Evolutionary conservation across 2,329 filamentous ascomycete genomes (phyloP).

Genomic region (Ascochyta fabae): DNA sequence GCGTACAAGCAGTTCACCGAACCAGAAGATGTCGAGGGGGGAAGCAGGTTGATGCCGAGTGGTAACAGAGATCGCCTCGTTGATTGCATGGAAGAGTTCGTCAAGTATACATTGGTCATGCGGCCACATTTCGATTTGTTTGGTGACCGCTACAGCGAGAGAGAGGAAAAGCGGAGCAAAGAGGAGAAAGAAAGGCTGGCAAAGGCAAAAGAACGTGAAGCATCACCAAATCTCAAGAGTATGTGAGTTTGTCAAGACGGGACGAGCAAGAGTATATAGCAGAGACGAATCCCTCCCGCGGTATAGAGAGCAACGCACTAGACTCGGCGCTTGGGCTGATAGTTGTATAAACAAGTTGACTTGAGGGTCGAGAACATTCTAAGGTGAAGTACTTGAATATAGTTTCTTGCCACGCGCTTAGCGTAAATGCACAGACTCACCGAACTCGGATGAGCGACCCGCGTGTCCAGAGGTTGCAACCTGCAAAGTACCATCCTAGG

Average conservation of each 20-base stretch:
- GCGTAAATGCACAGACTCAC: conserved; percentile 7
- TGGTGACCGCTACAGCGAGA: conserved; percentile 68
- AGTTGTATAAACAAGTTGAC: neutral
- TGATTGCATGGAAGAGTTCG: conserved; percentile 74
- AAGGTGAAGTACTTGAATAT: neutral
- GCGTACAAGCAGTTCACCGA: conserved; percentile 68
- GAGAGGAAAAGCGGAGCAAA: conserved; percentile 52
- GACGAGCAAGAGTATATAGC: neutral
- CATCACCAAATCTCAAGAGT: conserved; percentile 1
- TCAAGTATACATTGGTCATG: conserved; percentile 72
- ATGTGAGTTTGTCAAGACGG: neutral
- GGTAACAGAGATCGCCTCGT: conserved; percentile 66
- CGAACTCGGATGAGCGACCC: conserved; percentile 4
- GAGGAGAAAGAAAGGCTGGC: conserved; percentile 16
- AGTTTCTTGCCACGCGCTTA: conserved; percentile 6
- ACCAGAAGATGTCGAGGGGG: conserved; percentile 52
- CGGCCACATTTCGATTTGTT: conserved; percentile 66
- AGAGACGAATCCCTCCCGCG: neutral
- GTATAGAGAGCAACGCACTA: neutral
- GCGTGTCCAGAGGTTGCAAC: neutral
- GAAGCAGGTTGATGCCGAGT: conserved; percentile 61
- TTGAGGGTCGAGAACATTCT: conserved; percentile 1
- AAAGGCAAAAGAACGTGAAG: neutral
- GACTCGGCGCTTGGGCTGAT: neutral
- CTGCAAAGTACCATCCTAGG: conserved; percentile 3